Base-by-base conservation (phyloP, 257 asterid species). In the Leptodermis oblonga region DNA sequence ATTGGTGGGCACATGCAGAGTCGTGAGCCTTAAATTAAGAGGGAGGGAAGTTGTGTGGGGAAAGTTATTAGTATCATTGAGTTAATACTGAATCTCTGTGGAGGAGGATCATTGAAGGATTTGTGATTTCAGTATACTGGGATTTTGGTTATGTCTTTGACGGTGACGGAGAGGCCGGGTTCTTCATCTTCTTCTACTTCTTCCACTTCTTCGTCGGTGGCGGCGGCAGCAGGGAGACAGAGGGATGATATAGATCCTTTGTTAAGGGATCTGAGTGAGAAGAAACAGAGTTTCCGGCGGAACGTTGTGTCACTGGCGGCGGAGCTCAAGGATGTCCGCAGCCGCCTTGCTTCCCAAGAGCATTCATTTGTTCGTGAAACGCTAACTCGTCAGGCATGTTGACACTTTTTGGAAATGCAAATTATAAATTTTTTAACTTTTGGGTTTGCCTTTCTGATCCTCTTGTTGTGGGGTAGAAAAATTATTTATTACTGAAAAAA, bases 261-360 rank as follows among this genome's bases (percentile, higher is more conserved):
- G 84, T 75, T 87, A 71, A 87, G 69, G 82, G 98, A 92, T 86
- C 90, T 92, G 80, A 86, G 69, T n/a, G 98, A 89, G 80, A 86
- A 83, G 84, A 92, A 89, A 75, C 95, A 87, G 83, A 87, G 74
- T 72, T 86, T 92, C 80, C 86, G 96, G 83, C 87, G 87, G 78
- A 89, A 82, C 87, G 96, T 89, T 71, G 96, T 83, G 75, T 84
- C 88, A 8, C 80, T 92, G 31, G 98, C 95, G 78, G 84, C 88
- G 73, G 98, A 87, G 90, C 90, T 89, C 25, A 89, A 87, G 86
- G 96, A 86, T 62, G 85, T 86, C 28, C 89, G 97, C 65, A 62
- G 78, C 74, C 91, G 94, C 33, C 85, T 92, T 17, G 85, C 90
- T 68, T 69, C 82, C 63, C 88, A 86, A 53, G 95, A 87, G 54